Evolutionary conservation across 2,329 filamentous ascomycete species (phyloP).

Genomic region (Diplodia mutila): DNA sequence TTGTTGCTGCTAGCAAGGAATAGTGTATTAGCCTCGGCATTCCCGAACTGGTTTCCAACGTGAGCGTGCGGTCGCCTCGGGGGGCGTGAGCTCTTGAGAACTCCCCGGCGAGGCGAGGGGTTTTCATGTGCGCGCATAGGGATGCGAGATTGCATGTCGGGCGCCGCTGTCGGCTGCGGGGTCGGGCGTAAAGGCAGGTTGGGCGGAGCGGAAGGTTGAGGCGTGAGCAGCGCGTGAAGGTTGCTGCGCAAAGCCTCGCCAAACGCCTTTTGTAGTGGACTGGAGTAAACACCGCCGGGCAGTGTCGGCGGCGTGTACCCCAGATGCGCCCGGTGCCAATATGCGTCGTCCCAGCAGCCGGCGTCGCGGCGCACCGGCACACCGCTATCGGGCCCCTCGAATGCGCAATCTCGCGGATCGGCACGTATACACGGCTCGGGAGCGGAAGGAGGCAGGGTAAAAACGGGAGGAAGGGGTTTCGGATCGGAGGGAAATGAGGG

Average conservation of each 20-base stretch:
- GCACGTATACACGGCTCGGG: slow-evolving; percentile 12
- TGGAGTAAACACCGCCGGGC: slow-evolving; percentile 37
- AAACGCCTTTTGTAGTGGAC: slow-evolving; percentile 37
- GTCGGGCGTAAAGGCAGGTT: neutral
- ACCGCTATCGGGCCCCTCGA: slow-evolving; percentile 24
- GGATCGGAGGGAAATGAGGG: slow-evolving; percentile 38
- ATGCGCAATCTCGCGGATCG: slow-evolving; percentile 16
- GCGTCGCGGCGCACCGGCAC: slow-evolving; percentile 27
- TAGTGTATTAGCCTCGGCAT: slow-evolving; percentile 11
- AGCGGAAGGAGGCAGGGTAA: slow-evolving; percentile 46
- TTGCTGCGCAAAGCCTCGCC: slow-evolving; percentile 34
- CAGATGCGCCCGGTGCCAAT: slow-evolving; percentile 20
- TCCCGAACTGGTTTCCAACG: neutral
- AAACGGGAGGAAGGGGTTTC: slow-evolving; percentile 48
- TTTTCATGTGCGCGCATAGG: slow-evolving; percentile 34
- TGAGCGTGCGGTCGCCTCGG: neutral
- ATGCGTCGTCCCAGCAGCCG: slow-evolving; percentile 21
- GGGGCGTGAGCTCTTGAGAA: neutral
- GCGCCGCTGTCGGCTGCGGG: slow-evolving; percentile 19
- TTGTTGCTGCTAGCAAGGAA: slow-evolving; percentile 23
- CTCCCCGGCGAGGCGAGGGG: neutral
- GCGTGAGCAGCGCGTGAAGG: slow-evolving; percentile 12
- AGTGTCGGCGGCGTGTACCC: slow-evolving; percentile 29
- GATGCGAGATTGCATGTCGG: slow-evolving; percentile 34
- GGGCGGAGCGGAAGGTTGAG: neutral